Evolutionary conservation across 495 filamentous ascomycete species (phyloP), one percentile per base, ranked within the genome.

Genomic region (Aspergillus affinis): DNA sequence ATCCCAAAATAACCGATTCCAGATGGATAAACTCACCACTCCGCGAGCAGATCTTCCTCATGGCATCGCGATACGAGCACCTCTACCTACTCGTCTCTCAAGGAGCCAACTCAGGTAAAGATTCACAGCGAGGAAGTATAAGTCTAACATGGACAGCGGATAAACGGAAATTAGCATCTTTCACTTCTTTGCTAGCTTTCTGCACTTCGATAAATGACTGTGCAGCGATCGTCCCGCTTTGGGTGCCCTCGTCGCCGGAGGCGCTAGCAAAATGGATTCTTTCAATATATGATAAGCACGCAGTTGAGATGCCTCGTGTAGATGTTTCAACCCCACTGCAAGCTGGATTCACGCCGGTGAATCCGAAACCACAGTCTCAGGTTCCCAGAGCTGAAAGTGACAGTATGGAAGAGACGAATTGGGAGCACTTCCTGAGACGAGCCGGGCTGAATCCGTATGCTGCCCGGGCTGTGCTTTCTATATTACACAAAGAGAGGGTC

Each of bases 381-480:
- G 18, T 63, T 23, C 15, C 36, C 46, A 12, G 51, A 19, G 62
- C 30, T 50, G 57, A 51, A 58, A 59, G 30, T 8, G 10, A 18
- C n/a, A 27, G 44, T 44, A 68, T 77, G 44, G 66, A 77, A 3
- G 86, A 90, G 64, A 84, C 84, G n/a, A 65, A 72, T 27, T 91
- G 88, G 87, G 92, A 95, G 71, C 30, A 86, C 12, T 92, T 91
- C 64, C 75, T 96, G 17, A 81, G 90, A 21, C 69, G 78, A n/a
- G 81, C 81, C 13, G 92, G 92, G 4, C 72, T 94, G 73, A 96
- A 95, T 75, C 84, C 87, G 4, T 94, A 83, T 69, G 92, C 89
- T 2, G 91, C 92, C 20, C 90, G 93, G 65, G 81, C 78, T 17
- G 73, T 93, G 0, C 73, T 93, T 21, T 75, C 47, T 23, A 49